A percentile compares a stretch with the other conserved stretches of the same genome.
Conservation (phyloP, 192 early-diverging fungal species). For the Backusella australiensis region DNA sequence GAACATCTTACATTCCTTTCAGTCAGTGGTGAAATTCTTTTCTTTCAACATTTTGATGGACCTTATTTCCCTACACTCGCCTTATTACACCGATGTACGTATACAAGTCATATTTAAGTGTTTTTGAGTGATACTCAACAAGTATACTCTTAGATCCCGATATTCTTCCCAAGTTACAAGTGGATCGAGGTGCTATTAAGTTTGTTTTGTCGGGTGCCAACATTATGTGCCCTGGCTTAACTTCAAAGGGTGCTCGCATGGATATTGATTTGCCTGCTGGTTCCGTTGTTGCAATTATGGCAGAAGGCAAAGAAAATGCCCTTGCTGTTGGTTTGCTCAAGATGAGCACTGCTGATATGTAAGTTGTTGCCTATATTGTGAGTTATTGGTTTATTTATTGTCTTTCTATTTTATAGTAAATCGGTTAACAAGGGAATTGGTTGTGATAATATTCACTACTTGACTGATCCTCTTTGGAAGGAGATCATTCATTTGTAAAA, state of each 20-base stretch:
- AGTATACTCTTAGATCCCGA: conserved; percentile 65
- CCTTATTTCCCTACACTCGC: conserved; percentile 83
- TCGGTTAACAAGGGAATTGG: conserved; percentile 90
- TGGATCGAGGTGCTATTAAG: conserved; percentile 97
- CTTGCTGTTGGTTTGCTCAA: conserved; percentile 85
- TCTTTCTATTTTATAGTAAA: conserved; percentile 19
- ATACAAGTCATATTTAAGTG: neutral
- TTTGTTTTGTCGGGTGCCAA: conserved; percentile 95
- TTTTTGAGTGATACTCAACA: neutral
- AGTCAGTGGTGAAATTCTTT: conserved; percentile 82
- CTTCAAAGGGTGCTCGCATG: conserved; percentile 87
- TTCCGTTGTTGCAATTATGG: conserved; percentile 82
- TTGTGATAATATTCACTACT: conserved; percentile 83
- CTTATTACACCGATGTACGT: conserved; percentile 87
- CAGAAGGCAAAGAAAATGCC: conserved; percentile 96
- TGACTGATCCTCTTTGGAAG: conserved; percentile 86
- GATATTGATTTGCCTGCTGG: conserved; percentile 66
- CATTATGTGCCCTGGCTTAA: conserved; percentile 99
- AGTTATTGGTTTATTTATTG: neutral
- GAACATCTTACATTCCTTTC: conserved; percentile 85
- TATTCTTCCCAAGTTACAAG: conserved; percentile 87
- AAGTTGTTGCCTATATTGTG: conserved; percentile 29
- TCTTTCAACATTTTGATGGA: conserved; percentile 96
- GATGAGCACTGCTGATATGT: conserved; percentile 91
- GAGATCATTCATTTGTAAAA: conserved; percentile 27